Percentiles rank a stretch among this genome's conserved stretches.
Evolutionary conservation across 345 rosid species (phyloP).

Genomic region (Diplotaxis tenuifolia): DNA sequence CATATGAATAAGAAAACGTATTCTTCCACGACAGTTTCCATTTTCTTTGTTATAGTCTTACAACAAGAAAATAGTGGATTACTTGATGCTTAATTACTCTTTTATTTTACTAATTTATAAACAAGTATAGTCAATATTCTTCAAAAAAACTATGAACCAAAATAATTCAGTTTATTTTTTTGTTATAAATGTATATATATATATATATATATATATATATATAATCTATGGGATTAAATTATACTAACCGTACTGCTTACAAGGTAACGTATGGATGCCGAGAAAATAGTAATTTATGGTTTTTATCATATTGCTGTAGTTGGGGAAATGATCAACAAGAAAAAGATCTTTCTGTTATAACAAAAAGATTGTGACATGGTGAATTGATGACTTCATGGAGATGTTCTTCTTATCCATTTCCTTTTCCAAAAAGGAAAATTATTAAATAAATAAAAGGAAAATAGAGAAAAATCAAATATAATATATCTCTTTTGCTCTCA

Average conservation of each 20-base stretch:
- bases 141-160: not conserved
- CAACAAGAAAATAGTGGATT: too few relatives aligned
- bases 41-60: too few relatives aligned
- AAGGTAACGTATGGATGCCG: not conserved
- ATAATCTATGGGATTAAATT: not conserved
- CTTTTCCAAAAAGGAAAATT: not conserved
- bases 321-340: not conserved
- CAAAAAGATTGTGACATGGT: slow-evolving; percentile 12
- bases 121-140: not conserved
- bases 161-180: not conserved
- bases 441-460: not conserved
- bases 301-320: not conserved
- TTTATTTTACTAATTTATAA: not conserved
- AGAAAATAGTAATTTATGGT: not conserved
- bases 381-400: slow-evolving; percentile 29
- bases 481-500: not conserved
- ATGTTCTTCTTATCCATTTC: slow-evolving; percentile 37
- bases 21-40: too few relatives aligned
- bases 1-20: too few relatives aligned
- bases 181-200: not conserved
- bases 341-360: slow-evolving; percentile 25
- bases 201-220: not conserved
- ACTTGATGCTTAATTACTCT: not conserved
- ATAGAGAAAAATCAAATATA: not conserved
- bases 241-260: not conserved